Evolutionary conservation across 768 basidiomycete genomes (phyloP).

Genomic region (Leucosporidium creatinivorum): DNA sequence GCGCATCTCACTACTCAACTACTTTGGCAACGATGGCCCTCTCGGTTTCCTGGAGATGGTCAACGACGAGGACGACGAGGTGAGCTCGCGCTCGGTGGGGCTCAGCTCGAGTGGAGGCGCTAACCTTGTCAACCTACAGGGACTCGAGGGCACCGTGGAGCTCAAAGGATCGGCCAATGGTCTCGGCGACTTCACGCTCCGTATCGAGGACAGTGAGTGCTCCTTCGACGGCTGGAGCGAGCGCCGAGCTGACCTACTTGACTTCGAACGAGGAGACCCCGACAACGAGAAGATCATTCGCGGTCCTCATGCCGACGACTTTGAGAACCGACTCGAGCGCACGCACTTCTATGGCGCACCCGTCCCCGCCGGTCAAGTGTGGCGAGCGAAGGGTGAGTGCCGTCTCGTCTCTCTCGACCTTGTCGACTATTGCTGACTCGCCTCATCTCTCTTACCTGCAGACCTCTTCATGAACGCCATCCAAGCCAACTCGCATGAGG

Average conservation of each 20-base stretch:
- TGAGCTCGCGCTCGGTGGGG: conserved; percentile 41
- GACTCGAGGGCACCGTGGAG: conserved; percentile 60
- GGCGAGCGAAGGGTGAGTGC: conserved; percentile 32
- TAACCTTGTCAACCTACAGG: conserved; percentile 47
- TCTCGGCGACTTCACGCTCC: conserved; percentile 72
- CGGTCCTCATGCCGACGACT: conserved; percentile 30
- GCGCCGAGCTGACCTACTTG: too few species aligned
- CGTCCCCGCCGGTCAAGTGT: conserved; percentile 21
- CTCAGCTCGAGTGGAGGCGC: background rate
- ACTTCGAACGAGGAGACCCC: conserved; percentile 7
- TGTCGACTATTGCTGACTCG: background rate
- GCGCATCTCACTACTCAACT: conserved; percentile 71
- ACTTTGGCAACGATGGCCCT: conserved; percentile 72
- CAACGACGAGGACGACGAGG: conserved; percentile 65
- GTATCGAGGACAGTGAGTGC: conserved; percentile 63
- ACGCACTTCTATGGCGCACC: conserved; percentile 23
- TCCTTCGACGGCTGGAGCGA: too few species aligned
- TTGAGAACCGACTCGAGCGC: conserved; percentile 30
- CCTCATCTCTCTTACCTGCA: conserved; percentile 37
- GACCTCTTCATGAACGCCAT: conserved; percentile 61
- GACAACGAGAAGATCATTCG: conserved; percentile 1
- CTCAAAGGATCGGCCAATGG: conserved; percentile 69
- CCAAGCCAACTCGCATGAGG: conserved; percentile 52
- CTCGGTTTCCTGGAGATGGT: conserved; percentile 74
- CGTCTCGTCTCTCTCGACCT: background rate